A percentile compares a stretch with the other conserved stretches of the same genome.
These are phyloP conservation scores for Agrocybe pediades DNA, from an alignment of 768 basidiomycete genomes.

Conservation along the genomic window DNA sequence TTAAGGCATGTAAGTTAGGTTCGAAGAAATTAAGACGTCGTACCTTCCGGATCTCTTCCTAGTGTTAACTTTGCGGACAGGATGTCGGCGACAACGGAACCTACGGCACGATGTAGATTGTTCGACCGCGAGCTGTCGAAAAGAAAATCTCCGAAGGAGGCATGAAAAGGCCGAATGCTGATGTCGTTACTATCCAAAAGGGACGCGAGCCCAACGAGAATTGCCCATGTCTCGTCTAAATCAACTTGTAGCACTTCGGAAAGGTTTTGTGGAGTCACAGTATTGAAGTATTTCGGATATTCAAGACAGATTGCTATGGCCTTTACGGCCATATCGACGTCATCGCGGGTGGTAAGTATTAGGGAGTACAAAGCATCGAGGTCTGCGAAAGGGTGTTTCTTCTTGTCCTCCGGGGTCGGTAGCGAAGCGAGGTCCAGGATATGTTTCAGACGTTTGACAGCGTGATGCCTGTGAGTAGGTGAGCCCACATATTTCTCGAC, in stretches of 20 bases:
- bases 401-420: not conserved
- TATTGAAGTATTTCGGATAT: not conserved
- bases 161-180: not conserved
- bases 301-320: not conserved
- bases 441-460: not conserved
- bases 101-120: not conserved
- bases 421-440: not conserved
- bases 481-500: conserved; percentile 1
- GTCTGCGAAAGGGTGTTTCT: not conserved
- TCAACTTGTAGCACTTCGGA: not conserved
- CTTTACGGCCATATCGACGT: not conserved
- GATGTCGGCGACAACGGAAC: not conserved
- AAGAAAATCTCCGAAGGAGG: not conserved
- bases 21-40: not conserved
- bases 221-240: not conserved
- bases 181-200: not conserved
- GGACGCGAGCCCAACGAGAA: not conserved
- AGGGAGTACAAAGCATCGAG: conserved; percentile 2
- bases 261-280: not conserved
- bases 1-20: not conserved
- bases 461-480: not conserved
- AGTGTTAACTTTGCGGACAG: not conserved
- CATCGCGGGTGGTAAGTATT: not conserved
- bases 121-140: not conserved
- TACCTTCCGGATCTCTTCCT: not conserved